Evolutionary conservation across 164 flowering plant species (phyloP).

Genomic region (Macadamia integrifolia): DNA sequence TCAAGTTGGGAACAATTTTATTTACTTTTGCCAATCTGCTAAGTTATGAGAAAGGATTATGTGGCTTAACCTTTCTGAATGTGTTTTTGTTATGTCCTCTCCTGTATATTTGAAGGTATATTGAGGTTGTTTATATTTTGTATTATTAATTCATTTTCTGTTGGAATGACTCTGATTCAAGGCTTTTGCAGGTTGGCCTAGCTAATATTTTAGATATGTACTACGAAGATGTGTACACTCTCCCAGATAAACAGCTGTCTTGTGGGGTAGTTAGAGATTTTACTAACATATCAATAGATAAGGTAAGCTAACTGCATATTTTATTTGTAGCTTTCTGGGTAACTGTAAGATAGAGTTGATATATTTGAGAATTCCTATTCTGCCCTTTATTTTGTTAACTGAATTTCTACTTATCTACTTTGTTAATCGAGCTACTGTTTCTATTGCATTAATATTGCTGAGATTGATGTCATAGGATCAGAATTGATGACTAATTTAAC

Average conservation of each 20-base stretch:
- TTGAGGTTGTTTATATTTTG: not conserved
- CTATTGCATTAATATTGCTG: too few species aligned
- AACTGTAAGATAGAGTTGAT: not conserved
- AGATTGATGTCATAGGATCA: too few species aligned
- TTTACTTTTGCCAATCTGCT: not conserved
- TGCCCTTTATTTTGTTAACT: too few species aligned
- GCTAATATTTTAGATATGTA: slow-evolving; percentile 75
- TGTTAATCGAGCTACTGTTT: too few species aligned
- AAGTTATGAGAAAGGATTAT: not conserved
- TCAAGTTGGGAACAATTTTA: too few species aligned
- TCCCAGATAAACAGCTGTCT: slow-evolving; percentile 54
- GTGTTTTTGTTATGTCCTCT: not conserved
- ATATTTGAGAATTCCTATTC: too few species aligned
- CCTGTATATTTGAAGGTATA: not conserved
- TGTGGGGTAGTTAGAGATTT: slow-evolving; percentile 29
- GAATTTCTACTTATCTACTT: too few species aligned
- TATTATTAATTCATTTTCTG: not conserved
- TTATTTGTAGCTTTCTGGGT: not conserved
- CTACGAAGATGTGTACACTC: slow-evolving; percentile 69
- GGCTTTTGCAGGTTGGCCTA: slow-evolving; percentile 65
- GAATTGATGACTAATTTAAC: too few species aligned
- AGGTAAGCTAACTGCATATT: slow-evolving; percentile 39
- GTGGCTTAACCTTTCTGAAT: not conserved
- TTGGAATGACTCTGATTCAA: slow-evolving; percentile 10
- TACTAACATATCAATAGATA: slow-evolving; percentile 36